Evolutionary conservation across 2,329 filamentous ascomycete species (phyloP).

Genomic region (Pseudonectria foliicola): DNA sequence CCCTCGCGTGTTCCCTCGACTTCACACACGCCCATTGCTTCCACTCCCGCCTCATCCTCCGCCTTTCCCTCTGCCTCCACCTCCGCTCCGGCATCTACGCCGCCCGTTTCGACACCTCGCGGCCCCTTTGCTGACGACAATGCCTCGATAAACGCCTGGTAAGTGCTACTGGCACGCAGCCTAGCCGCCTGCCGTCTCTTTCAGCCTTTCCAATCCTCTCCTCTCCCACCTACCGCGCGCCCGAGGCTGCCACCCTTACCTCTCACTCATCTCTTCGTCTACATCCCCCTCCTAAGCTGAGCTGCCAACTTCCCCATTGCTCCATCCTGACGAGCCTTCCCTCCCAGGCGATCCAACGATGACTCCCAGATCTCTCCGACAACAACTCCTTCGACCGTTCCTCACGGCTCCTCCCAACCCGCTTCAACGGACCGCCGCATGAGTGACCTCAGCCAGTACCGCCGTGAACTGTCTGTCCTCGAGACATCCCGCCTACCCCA

Average conservation of each 20-base stretch:
- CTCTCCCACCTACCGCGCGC: no score
- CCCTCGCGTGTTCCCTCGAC: conserved; percentile 12
- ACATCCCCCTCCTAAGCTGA: conserved; percentile 3
- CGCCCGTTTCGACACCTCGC: conserved; percentile 5
- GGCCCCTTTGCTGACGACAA: conserved; percentile 9
- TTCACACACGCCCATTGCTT: conserved; percentile 19
- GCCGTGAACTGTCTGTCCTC: conserved; percentile 63
- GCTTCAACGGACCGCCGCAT: conserved; percentile 45
- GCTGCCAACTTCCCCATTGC: conserved; percentile 10
- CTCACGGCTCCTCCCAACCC: conserved; percentile 35
- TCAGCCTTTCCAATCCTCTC: no score
- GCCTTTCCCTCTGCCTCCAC: conserved; percentile 19
- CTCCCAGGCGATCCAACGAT: conserved; percentile 26
- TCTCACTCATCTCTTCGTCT: conserved; percentile 9
- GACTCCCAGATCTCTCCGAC: conserved; percentile 43
- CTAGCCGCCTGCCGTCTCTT: no score
- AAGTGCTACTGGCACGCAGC: no score
- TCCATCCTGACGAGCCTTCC: conserved; percentile 16
- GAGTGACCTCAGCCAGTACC: conserved; percentile 61
- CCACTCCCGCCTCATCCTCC: conserved; percentile 29
- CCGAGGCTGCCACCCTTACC: conserved; percentile 13
- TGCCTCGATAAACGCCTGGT: conserved; percentile 1
- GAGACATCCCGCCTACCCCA: conserved; percentile 55
- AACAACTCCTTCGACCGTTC: conserved; percentile 33
- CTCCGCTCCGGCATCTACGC: conserved; percentile 13